Evolutionary conservation across 148 eudicot species (phyloP), one percentile per base, ranked within the genome.

Genomic region (Simmondsia chinensis): DNA sequence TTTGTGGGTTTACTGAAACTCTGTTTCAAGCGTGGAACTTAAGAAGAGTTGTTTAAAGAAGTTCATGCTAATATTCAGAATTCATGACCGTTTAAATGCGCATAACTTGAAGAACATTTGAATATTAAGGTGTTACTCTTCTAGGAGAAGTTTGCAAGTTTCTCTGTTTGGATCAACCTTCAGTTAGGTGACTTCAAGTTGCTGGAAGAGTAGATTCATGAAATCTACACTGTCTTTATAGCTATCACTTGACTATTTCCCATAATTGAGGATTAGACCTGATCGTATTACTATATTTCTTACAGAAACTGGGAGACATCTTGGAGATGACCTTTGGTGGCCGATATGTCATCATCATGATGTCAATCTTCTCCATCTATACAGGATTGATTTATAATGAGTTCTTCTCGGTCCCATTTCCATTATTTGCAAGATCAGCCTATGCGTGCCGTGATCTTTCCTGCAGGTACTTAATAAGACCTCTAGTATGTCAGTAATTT

Each of bases 301-400:
- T n/a, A n/a, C 71, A 75, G 81, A 75, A 75, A 63, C 63, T 75
- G 49, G 77, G 77, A 36, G 81, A 75, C 61, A 75, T 71, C 45
- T 53, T 66, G 72, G 76, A 66, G 54, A 75, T 75, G 81, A 63
- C 69, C 55, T 75, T 75, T 54, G 81, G 81, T 42, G 81, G 81
- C 32, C 70, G 77, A 48, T 75, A 75, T 64, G 71, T 75, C 58
- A 71, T 75, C 26, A 17, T 75, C 56, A 42, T 75, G 81, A 75
- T 75, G 81, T 57, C 81, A n/a, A 32, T 75, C 16, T 75, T 75
- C 60, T 71, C 81, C 29, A 75, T 75, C 41, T 75, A 63, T 68
- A 71, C 77, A 6, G 81, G 81, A 23, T 60, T 75, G n/a, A 67
- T 75, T 29, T 75, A 75, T 41, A 75, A 75, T 21, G 81, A 75